Evolutionary conservation across 2,329 filamentous ascomycete species (phyloP).

Genomic region (Aspergillus flavus): DNA sequence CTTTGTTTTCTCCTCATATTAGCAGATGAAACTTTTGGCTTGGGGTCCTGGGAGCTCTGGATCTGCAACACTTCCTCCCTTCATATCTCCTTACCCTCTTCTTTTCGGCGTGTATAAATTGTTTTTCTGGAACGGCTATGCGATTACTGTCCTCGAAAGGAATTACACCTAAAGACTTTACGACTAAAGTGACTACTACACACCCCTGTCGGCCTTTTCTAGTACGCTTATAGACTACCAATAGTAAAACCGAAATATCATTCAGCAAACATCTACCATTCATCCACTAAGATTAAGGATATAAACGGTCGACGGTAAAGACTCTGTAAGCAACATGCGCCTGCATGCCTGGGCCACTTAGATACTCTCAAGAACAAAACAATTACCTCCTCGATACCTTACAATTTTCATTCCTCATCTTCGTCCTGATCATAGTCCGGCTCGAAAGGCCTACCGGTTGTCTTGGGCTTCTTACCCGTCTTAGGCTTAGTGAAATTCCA

Average conservation of each 20-base stretch:
- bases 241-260: neutral
- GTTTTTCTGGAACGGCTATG: neutral
- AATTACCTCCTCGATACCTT: neutral
- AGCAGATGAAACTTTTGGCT: conserved; percentile 14
- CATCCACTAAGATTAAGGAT: neutral
- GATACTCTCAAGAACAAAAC: neutral
- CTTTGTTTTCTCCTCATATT: conserved; percentile 16
- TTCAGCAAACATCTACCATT: neutral
- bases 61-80: conserved; percentile 6
- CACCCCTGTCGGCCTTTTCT: neutral
- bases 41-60: conserved; percentile 15
- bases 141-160: neutral
- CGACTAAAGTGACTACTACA: neutral
- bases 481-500: neutral
- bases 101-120: conserved; percentile 12
- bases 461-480: neutral
- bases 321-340: neutral
- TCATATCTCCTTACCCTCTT: conserved; percentile 3
- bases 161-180: neutral
- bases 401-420: neutral
- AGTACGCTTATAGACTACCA: neutral
- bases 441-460: neutral
- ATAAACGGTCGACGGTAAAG: neutral
- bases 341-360: neutral
- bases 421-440: neutral